Evolutionary conservation across 129 eudicot species (phyloP).

Genomic region (Oenanthe sinensis): DNA sequence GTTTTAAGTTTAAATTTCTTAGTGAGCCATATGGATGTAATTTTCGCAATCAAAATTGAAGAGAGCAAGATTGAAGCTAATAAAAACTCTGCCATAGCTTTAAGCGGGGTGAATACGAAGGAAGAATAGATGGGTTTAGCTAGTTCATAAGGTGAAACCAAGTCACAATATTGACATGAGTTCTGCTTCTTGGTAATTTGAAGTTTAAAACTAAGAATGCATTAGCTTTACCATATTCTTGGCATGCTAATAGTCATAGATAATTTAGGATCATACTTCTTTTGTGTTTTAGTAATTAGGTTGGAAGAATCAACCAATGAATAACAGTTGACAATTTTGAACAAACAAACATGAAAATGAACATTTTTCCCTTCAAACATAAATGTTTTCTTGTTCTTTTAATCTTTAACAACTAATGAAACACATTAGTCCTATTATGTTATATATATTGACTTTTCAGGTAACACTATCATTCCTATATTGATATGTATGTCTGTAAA

Average conservation of each 20-base stretch:
- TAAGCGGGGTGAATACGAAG: neutral
- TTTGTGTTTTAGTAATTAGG: neutral
- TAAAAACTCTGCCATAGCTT: slow-evolving; percentile 22
- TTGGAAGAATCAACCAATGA: neutral
- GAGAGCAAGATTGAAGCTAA: slow-evolving; percentile 21
- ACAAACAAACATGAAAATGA: neutral
- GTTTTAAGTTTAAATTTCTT: neutral
- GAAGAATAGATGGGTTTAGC: neutral
- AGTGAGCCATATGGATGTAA: slow-evolving; percentile 14
- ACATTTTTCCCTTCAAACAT: neutral
- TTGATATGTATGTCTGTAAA: neutral
- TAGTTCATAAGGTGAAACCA: slow-evolving; percentile 4
- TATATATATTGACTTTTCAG: no score
- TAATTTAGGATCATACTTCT: slow-evolving; percentile 1
- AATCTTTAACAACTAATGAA: neutral
- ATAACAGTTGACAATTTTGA: neutral
- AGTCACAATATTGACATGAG: neutral
- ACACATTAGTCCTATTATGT: neutral
- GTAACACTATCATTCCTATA: neutral
- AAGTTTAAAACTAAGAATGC: neutral
- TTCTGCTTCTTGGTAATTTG: neutral
- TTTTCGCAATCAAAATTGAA: slow-evolving; percentile 21
- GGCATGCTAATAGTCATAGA: neutral
- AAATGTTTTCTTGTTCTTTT: neutral
- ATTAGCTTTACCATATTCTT: slow-evolving; percentile 2